Evolutionary conservation across 2,329 filamentous ascomycete genomes (phyloP), one percentile per base, ranked within the genome.

Genomic region (Paecilomyces sp.): DNA sequence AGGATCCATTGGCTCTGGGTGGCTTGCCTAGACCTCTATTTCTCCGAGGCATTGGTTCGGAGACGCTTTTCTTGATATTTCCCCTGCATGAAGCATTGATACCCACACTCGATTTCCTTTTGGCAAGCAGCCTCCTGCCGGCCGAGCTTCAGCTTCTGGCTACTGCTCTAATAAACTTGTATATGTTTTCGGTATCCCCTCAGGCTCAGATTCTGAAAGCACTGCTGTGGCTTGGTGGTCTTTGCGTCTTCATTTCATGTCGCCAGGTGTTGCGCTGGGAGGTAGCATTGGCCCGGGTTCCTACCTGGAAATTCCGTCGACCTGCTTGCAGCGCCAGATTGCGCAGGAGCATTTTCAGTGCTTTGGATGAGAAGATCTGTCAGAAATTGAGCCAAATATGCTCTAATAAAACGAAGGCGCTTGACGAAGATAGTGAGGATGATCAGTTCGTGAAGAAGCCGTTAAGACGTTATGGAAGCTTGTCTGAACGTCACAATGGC

Each of bases 121-220:
- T 92, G 1, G 93, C 91, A 0, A 96, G 92, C 1, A 97, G 92
- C 74, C 82, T 97, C 51, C 81, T 97, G 57, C 84, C 89, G 1
- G 87, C 94, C 4, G 94, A 99, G 74, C 81, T 97, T 51, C 91
- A 97, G 67, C 81, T 99, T 9, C 83, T 97, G 15, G 93, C 93
- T 0, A 85, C 89, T 47, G 86, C 87, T 1, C 80, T 99, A 13
- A 88, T 97, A 68, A 91, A 96, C 68, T 77, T 97, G 13, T 78
- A 95, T 0, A 72, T 96, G 1, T 83, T 96, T 62, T 86, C 92
- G 0, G 78, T 80, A 6, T 94, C 92, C 0, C 90, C 93, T 0
- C 94, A 97, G 74, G 85, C 88, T 15, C 81, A 91, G 63, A 92
- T 96, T 62, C 79, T 97, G 55, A 94, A 96, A 76, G 86, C 89